Base-by-base conservation (phyloP, 345 rosid genomes). In the Melastoma malabathricum region DNA sequence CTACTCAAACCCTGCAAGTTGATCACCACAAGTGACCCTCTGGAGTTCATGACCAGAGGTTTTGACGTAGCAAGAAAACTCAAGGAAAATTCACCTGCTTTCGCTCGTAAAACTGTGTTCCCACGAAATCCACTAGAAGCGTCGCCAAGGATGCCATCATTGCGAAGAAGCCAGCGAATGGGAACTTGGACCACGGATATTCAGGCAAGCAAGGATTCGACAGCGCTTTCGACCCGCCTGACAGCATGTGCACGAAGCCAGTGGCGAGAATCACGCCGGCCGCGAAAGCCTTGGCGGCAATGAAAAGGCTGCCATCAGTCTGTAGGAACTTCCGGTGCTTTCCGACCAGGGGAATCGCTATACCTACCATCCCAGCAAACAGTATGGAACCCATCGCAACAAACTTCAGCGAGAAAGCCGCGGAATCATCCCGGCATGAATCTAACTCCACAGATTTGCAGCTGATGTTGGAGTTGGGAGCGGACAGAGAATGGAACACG, bases 191-290 rank as follows among this genome's bases (percentile, higher is more conserved):
- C 98, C 98, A 86, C 0, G 94, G 96, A 49, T 47, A 76, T 3
- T 73, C 67, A 19, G 95, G 90, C 8, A 86, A 54, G 68, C 98
- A 90, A 5, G 86, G 78, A 49, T 86, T 69, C 0, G 75, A 44
- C 0, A 90, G 67, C 6, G 94, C 89, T 0, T 63, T 46, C 0
- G 84, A 48, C 6, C 92, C 98, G 3, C 63, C 85, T 0, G 86
- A 46, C n/a, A 90, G 67, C 96, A 90, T 90, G 64, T 90, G 98
- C 54, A 90, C 96, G 48, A 90, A 90, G 31, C 92, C 98, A 10
- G 98, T 90, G 3, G 98, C 96, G 7, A 90, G 81, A 50, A 90
- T 90, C 4, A 90, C 96, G 14, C 98, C 96, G 1, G 94, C 98
- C 0, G 96, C 98, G 23, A 90, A 90, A 6, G 94, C 92, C 73